Percentiles rank a stretch among this genome's conserved stretches.
phyloP scores from a whole-genome alignment of 2,329 filamentous ascomycete genomes.

The Rhynchosporium agropyri region DNA sequence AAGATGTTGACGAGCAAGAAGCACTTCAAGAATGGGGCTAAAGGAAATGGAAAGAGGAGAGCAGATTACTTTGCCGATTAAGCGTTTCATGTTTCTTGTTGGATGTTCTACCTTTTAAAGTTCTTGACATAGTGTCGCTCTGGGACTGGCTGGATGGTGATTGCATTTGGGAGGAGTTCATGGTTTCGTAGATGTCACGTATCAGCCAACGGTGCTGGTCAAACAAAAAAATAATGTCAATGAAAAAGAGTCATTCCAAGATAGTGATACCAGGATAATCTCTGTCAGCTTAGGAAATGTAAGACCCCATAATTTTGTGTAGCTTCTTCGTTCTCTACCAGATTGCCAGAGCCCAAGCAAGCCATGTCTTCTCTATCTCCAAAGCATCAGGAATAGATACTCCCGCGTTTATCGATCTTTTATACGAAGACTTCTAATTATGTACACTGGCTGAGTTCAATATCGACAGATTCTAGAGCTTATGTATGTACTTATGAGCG shows the following conservation, averaged over 20 bases:
- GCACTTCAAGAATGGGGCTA: slow-evolving; percentile 83
- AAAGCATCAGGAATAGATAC: no score
- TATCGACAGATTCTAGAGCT: no score
- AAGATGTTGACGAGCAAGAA: slow-evolving; percentile 74
- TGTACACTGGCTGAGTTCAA: no score
- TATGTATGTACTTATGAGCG: no score
- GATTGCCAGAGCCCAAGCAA: no score
- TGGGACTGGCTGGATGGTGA: slow-evolving; percentile 14
- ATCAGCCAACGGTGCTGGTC: background rate
- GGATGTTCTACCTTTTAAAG: background rate
- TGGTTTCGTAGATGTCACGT: background rate
- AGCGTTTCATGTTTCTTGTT: slow-evolving; percentile 17
- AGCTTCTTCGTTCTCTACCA: no score
- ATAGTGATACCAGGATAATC: background rate
- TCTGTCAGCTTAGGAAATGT: no score
- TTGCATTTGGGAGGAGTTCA: slow-evolving; percentile 24
- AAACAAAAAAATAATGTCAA: background rate
- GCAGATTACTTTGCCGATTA: slow-evolving; percentile 44
- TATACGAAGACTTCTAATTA: no score
- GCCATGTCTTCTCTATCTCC: no score
- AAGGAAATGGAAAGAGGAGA: slow-evolving; percentile 52
- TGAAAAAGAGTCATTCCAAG: background rate
- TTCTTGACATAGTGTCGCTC: slow-evolving; percentile 2
- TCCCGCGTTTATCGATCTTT: no score
- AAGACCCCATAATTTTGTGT: no score